Evolutionary conservation across 2,329 filamentous ascomycete genomes (phyloP), one percentile per base, ranked within the genome.

Genomic region (Alternaria gansuensis): DNA sequence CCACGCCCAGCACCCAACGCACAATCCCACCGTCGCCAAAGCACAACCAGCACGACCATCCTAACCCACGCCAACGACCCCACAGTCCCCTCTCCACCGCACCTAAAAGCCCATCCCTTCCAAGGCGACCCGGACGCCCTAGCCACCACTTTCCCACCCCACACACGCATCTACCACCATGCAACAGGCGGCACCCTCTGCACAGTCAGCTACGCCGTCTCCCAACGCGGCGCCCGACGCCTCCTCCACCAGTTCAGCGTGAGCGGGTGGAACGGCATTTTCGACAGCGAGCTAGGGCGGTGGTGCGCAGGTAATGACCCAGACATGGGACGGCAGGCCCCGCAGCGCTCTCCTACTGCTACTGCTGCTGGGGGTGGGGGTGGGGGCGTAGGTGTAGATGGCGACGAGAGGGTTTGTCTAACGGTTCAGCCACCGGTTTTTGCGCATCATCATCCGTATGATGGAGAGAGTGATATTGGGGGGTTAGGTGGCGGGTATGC

Each of bases 41-140:
- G 62, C 70, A 66, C 49, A 39, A 70, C 10, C 39, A 73, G 37
- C 21, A 26, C 21, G 7, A 26, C 33, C 21, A 36, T 34, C 44
- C 58, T 74, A 26, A 73, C 66, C 10, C 57, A 59, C 9, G 21
- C 56, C 9, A 66, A 73, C 52, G 71, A 74, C 41, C 31, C 49
- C 28, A 71, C 70, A 3, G 71, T 74, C n/a, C 70, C 71, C 2
- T 24, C 52, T 1, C 31, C 45, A 31, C 59, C 62, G 36, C 60
- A 71, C 44, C 66, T 74, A 2, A 73, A 74, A 69, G 70, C 71
- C 2, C 71, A 74, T 29, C 71, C 71, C 9, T 74, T 74, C 60
- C 71, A 74, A 64, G 65, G 59, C 34, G 59, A 39, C 21, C 64
- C 62, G 23, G 71, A 74, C 57, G 67, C 69, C 17, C 57, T 74